Evolutionary conservation across 148 eudicot genomes (phyloP), one percentile per base, ranked within the genome.

Genomic region (Amaranthus cruentus): DNA sequence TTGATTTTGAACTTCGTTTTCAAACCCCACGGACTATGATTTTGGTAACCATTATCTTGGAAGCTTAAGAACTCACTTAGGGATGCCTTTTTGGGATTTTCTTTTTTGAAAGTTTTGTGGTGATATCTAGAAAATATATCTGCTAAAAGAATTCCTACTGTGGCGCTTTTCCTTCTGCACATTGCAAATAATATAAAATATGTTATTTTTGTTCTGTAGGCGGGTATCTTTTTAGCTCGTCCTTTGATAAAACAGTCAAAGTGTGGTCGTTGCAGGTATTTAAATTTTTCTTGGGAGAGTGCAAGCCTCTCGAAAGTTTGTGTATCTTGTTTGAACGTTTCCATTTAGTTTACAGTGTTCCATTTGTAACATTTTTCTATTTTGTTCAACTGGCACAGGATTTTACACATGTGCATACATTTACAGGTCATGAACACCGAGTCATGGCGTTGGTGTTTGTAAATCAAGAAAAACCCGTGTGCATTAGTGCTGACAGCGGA

Each of bases 261-360:
- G 87, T 89, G 51, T 93, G 98, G 98, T 91, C 95, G 55, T 83
- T 93, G 78, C 86, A 93, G 94, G 98, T 93, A 90, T 44, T 75
- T 57, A 65, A 64, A 18, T n/a, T 79, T 3, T 68, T 69, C 47
- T 46, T 52, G 18, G n/a, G 14, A 21, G 38, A 28, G 38, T 28
- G 38, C 38, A 28, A 28, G 38, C 38, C 38, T 28, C 38, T 28
- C 38, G 38, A 28, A 28, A 28, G 38, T 53, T 0, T 48, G 4
- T 58, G 14, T 71, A 28, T 61, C 60, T 66, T 65, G 52, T 65
- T 46, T 3, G 13, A 54, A 14, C 13, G 5, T 56, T 14, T 56
- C 59, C 18, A 28, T 28, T 28, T 28, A 28, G 38, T 67, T 59
- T 9, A 7, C 38, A 2, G 59, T 28, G 8, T 42, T 62, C 56